A percentile compares a stretch with the other conserved stretches of the same genome.
These are phyloP conservation scores for Carpinus fangiana DNA, from an alignment of 306 rosid species.

Conservation along the genomic window DNA sequence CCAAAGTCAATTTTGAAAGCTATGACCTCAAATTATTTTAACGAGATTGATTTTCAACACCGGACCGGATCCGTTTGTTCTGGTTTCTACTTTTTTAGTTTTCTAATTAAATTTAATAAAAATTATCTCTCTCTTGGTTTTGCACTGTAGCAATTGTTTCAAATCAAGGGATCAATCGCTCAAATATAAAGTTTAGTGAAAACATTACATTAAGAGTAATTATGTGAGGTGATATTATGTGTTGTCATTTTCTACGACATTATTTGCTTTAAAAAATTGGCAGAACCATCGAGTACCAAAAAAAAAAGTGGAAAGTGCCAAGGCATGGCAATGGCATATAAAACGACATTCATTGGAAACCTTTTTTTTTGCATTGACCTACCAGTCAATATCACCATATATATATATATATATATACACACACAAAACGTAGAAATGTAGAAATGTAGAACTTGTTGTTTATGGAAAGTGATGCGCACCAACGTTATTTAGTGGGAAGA, in stretches of 20 bases:
- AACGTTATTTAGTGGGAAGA: slow-evolving; percentile 21
- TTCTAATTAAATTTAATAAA: too few relatives aligned
- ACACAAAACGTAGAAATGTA: neutral
- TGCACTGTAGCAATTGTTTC: too few relatives aligned
- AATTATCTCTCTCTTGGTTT: too few relatives aligned
- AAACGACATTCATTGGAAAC: neutral
- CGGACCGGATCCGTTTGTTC: too few relatives aligned
- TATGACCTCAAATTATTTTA: too few relatives aligned
- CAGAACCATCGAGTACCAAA: neutral
- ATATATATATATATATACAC: too few relatives aligned
- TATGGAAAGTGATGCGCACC: slow-evolving; percentile 9
- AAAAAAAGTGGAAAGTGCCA: neutral
- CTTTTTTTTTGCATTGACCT: slow-evolving; percentile 1
- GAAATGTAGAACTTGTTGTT: neutral
- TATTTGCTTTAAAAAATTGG: neutral
- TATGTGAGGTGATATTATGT: too few relatives aligned
- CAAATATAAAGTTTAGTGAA: too few relatives aligned
- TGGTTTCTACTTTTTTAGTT: neutral
- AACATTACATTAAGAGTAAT: too few relatives aligned
- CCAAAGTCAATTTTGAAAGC: too few relatives aligned
- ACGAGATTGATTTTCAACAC: neutral
- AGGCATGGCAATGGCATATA: too few relatives aligned
- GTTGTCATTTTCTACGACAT: neutral
- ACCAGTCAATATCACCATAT: neutral
- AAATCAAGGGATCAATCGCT: too few relatives aligned